phyloP scores from a whole-genome alignment of 2,329 filamentous ascomycete species.

The Fusarium anguioides region DNA sequence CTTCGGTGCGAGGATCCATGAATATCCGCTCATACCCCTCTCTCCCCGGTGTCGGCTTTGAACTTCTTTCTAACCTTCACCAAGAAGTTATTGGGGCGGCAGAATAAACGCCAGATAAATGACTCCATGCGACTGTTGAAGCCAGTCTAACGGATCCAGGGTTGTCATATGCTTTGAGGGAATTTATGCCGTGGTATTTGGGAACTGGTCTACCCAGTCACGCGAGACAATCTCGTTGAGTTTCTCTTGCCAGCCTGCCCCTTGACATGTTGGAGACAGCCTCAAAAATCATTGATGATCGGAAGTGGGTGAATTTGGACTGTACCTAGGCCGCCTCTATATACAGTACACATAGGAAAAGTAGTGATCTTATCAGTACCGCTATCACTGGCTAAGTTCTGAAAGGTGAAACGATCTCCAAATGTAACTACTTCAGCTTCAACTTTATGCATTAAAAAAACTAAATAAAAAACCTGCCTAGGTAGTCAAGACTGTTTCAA shows the following conservation, averaged over 20 bases:
- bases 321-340: neutral
- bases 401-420: neutral
- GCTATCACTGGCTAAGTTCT: neutral
- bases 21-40: slow-evolving; percentile 40
- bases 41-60: slow-evolving; percentile 44
- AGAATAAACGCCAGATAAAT: slow-evolving; percentile 18
- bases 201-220: neutral
- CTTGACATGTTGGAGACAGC: slow-evolving; percentile 13
- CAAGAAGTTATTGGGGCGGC: slow-evolving; percentile 42
- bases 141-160: slow-evolving; percentile 16
- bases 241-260: slow-evolving; percentile 18
- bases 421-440: neutral
- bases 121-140: slow-evolving; percentile 17
- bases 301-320: neutral
- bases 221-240: slow-evolving; percentile 3
- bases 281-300: neutral
- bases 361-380: neutral
- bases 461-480: too few species aligned
- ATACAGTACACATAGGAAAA: neutral
- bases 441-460: neutral
- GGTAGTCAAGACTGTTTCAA: neutral
- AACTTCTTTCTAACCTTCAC: slow-evolving; percentile 21
- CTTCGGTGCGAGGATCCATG: slow-evolving; percentile 5
- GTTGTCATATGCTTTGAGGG: slow-evolving; percentile 29
- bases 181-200: slow-evolving; percentile 33